Base-by-base conservation (phyloP, 768 basidiomycete species). In the Gelatoporia subvermispora region DNA sequence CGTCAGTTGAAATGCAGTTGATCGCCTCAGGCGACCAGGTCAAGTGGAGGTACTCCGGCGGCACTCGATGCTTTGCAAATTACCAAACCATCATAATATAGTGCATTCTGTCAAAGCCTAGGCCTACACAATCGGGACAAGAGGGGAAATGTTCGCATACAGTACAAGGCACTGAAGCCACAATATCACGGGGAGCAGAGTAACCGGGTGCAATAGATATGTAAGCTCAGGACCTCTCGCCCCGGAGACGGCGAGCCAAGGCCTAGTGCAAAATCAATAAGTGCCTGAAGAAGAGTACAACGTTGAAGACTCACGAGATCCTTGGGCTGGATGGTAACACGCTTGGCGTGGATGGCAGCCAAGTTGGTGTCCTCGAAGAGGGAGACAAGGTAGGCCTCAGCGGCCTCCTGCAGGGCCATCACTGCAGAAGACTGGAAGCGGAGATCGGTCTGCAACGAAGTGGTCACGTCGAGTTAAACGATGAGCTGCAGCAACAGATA, bases 381-480 rank as follows among this genome's bases (percentile, higher is more conserved):
- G 17, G 83, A 85, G 54, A 87, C 84, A 41, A 88, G 82, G 66
- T 85, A 85, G 2, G 83, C 84, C 72, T 92, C 90, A 18, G 86
- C 82, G 13, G 88, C 90, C 72, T 91, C 88, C 67, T 92, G 89
- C 43, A 92, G 75, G 31, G 89, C 88, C 77, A 86, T 85, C 54
- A 92, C 85, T 51, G 88, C 88, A n/a, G 88, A 90, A 7, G 88
- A 90, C 77, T 92, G 88, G 85, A 93, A 92, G 53, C 91, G 87
- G 47, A 92, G 74, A 58, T 85, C 83, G 53, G 84, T 85, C 86
- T 85, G 45, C 10, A 42, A 28, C 15, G 16, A 50, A 5, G 40
- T 20, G 20, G 42, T 43, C 48, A 15, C 43, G 16, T n/a, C 3
- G 42, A 52, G 47, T 47, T 51, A 43, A 42, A 53, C 21, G 23